Evolutionary conservation across 257 asterid species (phyloP), one percentile per base, ranked within the genome.

Genomic region (Pogostemon cablin): DNA sequence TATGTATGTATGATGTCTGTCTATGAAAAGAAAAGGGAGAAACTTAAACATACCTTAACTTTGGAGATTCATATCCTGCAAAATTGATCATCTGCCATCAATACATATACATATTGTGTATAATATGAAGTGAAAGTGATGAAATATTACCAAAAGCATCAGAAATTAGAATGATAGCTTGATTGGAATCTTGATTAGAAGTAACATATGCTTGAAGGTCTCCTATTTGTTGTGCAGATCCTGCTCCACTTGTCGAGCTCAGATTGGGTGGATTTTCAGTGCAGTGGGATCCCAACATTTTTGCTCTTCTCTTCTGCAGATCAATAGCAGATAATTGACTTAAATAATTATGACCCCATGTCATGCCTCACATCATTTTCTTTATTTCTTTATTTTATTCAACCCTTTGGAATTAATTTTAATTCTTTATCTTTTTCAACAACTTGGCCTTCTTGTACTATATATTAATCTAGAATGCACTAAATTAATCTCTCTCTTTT

Each of bases 31-130:
- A 64, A 73, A 65, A 56, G n/a, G 42, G 2, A 64, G 65, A 55
- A 43, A 48, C 10, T 61, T 25, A 17, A 57, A 55, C 37, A 39
- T 79, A 89, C 96, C 96, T 85, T 82, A 86, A 69, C 5, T 77
- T 82, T 48, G 87, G 82, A 66, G 86, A 84, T 81, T 86, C 96
- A 79, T 62, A 85, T 4, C 92, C 96, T 88, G 83, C 77, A 81
- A 70, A 65, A 46, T 20, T 20, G 25, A 20, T 20, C 1, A 20
- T 20, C 25, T 20, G 0, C 1, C 25, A 20, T 20, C 25, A 20
- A 20, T 20, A 20, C 25, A 20, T 20, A 20, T 20, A 20, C 1
- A 20, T 20, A 20, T 20, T 20, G 1, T 20, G 25, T 1, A 20
- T 20, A 20, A 20, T 20, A 20, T 20, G 25, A 20, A 20, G 25